Percentiles rank a stretch among this genome's conserved stretches.
Evolutionary conservation across 805 yeast genomes (phyloP).

Genomic region (Wickerhamiella siamensis): DNA sequence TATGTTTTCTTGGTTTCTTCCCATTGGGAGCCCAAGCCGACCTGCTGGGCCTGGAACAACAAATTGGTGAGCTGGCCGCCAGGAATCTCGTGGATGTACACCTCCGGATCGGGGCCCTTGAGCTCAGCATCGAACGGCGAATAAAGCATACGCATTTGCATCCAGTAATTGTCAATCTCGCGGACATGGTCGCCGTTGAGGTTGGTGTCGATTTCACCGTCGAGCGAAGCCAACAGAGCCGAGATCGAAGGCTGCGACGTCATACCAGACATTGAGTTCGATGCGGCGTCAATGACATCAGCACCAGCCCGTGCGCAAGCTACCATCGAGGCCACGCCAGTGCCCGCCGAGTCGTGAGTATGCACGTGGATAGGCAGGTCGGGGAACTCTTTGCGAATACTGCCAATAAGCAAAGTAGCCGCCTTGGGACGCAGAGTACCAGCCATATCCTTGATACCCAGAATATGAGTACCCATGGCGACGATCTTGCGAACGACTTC

Average conservation of each 20-base stretch:
- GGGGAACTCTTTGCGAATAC: slow-evolving; percentile 77
- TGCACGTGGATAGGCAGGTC: slow-evolving; percentile 95
- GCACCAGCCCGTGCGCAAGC: slow-evolving; percentile 95
- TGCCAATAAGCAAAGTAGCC: slow-evolving; percentile 64
- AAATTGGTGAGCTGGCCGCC: slow-evolving; percentile 98
- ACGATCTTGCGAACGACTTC: slow-evolving; percentile 72
- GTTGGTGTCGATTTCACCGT: slow-evolving; percentile 69
- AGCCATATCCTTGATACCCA: slow-evolving; percentile 99
- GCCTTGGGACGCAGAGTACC: slow-evolving; percentile 96
- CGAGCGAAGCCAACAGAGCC: slow-evolving; percentile 84
- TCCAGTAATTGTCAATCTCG: slow-evolving; percentile 92
- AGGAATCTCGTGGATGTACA: slow-evolving; percentile 95
- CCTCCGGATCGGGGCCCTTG: slow-evolving; percentile 99
- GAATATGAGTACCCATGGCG: slow-evolving; percentile 85
- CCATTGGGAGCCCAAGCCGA: slow-evolving; percentile 97
- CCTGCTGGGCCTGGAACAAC: slow-evolving; percentile 97
- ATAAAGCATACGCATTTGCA: slow-evolving; percentile 92
- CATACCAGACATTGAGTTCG: slow-evolving; percentile 95
- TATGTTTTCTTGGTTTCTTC: slow-evolving; percentile 88
- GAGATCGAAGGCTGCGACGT: slow-evolving; percentile 96
- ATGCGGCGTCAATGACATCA: slow-evolving; percentile 94
- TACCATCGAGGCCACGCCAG: slow-evolving; percentile 94
- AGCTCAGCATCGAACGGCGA: slow-evolving; percentile 96
- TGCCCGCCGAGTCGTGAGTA: slow-evolving; percentile 99
- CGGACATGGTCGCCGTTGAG: slow-evolving; percentile 53